These are phyloP conservation scores for Olyra latifolia DNA, from an alignment of 176 grass and related monocot species.

Conservation along the genomic window DNA sequence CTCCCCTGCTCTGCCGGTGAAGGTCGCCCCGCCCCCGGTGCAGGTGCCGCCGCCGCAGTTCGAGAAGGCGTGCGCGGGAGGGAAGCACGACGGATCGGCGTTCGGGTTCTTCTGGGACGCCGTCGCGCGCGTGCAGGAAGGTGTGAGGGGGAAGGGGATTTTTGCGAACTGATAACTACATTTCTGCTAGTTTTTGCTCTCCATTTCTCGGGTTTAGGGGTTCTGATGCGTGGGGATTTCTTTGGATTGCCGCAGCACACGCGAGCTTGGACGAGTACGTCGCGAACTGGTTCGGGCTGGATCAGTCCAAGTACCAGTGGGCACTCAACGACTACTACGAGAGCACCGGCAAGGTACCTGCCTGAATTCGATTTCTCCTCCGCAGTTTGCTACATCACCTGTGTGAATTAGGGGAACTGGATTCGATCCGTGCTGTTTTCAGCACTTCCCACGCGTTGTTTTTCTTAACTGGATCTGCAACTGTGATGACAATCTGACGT, in stretches of 20 bases:
- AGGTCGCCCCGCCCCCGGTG: slow-evolving; percentile 48
- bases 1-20: slow-evolving; percentile 32
- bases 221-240: slow-evolving; percentile 16
- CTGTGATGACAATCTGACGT: neutral
- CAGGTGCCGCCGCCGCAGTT: slow-evolving; percentile 77
- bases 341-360: slow-evolving; percentile 68
- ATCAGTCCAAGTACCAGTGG: slow-evolving; percentile 98
- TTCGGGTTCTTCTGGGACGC: slow-evolving; percentile 91
- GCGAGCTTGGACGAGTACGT: slow-evolving; percentile 81
- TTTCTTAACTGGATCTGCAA: slow-evolving; percentile 35
- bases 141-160: slow-evolving; percentile 40
- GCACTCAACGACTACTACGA: slow-evolving; percentile 97
- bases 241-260: slow-evolving; percentile 42
- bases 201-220: neutral
- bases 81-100: slow-evolving; percentile 58
- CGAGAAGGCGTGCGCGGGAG: slow-evolving; percentile 41
- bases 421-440: slow-evolving; percentile 27
- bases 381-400: neutral
- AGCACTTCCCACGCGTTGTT: neutral
- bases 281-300: slow-evolving; percentile 82
- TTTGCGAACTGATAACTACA: neutral
- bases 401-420: slow-evolving; percentile 19
- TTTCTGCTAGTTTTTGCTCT: neutral
- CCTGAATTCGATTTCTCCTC: slow-evolving; percentile 14
- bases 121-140: slow-evolving; percentile 82